Percentiles rank a stretch among this genome's conserved stretches.
Evolutionary conservation across 2,329 filamentous ascomycete species (phyloP).

Genomic region (Sporothrix schenckii): DNA sequence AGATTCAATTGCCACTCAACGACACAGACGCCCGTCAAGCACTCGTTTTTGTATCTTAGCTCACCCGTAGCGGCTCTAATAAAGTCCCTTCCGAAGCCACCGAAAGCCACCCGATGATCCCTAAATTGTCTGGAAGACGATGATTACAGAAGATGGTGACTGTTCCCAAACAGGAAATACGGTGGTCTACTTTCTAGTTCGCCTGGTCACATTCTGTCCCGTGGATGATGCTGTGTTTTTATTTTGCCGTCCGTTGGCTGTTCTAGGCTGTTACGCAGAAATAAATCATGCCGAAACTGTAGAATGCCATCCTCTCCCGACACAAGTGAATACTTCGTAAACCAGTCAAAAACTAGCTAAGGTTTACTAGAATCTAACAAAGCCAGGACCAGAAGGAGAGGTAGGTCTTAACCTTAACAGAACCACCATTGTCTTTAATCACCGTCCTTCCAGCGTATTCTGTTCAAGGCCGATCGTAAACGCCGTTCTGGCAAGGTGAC

Average conservation of each 20-base stretch:
- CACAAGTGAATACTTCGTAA: no score
- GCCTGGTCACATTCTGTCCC: no score
- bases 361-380: no score
- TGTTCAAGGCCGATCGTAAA: background rate
- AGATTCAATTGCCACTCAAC: background rate
- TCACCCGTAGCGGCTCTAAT: slow-evolving; percentile 1
- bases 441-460: no score
- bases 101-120: background rate
- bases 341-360: no score
- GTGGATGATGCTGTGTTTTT: no score
- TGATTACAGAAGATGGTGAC: slow-evolving; percentile 6
- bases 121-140: background rate
- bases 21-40: background rate
- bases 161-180: background rate
- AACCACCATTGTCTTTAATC: background rate
- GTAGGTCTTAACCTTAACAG: background rate
- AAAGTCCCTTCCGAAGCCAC: background rate
- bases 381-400: background rate
- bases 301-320: no score
- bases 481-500: background rate
- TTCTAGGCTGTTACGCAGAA: no score
- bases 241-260: no score
- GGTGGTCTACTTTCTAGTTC: no score
- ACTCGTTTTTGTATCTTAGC: background rate
- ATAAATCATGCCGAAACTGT: no score